Conservation (phyloP, 2,329 filamentous ascomycete species). For the Monosporascus sp. region DNA sequence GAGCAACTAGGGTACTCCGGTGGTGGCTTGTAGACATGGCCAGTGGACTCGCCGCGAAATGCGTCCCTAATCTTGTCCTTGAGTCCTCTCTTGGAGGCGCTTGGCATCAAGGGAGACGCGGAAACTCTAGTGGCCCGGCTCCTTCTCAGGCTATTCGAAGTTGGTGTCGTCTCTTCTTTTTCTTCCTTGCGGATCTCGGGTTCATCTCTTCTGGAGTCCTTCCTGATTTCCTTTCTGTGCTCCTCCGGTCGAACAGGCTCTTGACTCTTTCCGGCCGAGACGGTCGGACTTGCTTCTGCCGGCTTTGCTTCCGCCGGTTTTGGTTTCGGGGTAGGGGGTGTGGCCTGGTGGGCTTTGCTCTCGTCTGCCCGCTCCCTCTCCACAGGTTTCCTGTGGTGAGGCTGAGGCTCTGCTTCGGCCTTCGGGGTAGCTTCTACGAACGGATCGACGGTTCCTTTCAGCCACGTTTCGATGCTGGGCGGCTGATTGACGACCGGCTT, state of each 20-base stretch:
- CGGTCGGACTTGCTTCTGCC: constrained; percentile 1
- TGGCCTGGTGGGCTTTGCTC: constrained; percentile 20
- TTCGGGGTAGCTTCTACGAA: constrained; percentile 43
- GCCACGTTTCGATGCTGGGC: constrained; percentile 61
- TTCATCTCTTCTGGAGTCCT: constrained; percentile 16
- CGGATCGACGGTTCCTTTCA: constrained; percentile 57
- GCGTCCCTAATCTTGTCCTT: constrained; percentile 56
- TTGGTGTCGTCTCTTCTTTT: constrained; percentile 28
- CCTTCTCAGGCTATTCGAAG: constrained; percentile 43
- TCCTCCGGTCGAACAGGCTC: constrained; percentile 7
- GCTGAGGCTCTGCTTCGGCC: constrained; percentile 20
- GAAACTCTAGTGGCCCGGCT: constrained; percentile 49
- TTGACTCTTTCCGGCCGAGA: constrained; percentile 10
- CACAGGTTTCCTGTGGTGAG: constrained; percentile 19
- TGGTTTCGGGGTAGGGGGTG: constrained; percentile 12
- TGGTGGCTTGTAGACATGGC: constrained; percentile 36
- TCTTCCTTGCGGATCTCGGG: constrained; percentile 4
- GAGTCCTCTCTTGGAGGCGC: constrained; percentile 42
- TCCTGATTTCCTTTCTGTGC: constrained; percentile 8
- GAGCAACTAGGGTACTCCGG: constrained; percentile 45
- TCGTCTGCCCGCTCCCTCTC: constrained; percentile 32
- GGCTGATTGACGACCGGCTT: constrained; percentile 51
- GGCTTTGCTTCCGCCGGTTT: constrained; percentile 14
- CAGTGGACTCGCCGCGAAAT: constrained; percentile 56
- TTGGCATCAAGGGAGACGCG: constrained; percentile 43